Evolutionary conservation across 2,329 filamentous ascomycete species (phyloP), one percentile per base, ranked within the genome.

Genomic region (Penicillium sp.): DNA sequence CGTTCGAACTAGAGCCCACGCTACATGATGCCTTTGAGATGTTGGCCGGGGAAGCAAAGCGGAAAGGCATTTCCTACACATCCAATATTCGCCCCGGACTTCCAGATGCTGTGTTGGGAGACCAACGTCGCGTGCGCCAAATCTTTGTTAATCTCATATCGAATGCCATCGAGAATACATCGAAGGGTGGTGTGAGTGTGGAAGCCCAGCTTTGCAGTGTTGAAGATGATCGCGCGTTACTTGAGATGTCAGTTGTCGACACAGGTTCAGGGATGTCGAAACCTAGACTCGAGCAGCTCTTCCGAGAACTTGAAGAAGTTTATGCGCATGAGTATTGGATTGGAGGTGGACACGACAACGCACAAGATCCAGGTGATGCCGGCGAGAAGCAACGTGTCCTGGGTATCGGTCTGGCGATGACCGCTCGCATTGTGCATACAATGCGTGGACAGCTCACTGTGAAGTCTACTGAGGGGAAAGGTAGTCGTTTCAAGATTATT

Each of bases 361-460:
- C 61, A 5, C 44, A 49, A 27, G 21, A 22, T 18, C 11, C 11
- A 3, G 38, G n/a, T n/a, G 24, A 5, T 4, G 32, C 4, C n/a
- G 24, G 8, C 4, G 32, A 2, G 43, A 36, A n/a, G 5, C 11
- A 76, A 48, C 74, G 77, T 10, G 86, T 85, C 0, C 73, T 96
- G 1, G 92, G 92, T 0, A 80, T 96, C 9, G 92, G 92, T 0
- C 79, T 96, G n/a, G 92, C 92, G 0, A 81, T 95, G 10, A 91
- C 96, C n/a, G 89, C 90, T 14, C 84, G 92, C 36, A 90, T 91
- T 32, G 81, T 96, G 29, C 83, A 87, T n/a, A 96, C 92, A 65
- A 94, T 96, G 89, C 88, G 93, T 55, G 92, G 92, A 0, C 92
- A 96, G 66, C 73, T 96, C 31, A 85, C 90, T 1, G 75, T 96